Base-by-base conservation (phyloP, 2,329 filamentous ascomycete genomes). In the Ascochyta viciae-villosae region DNA sequence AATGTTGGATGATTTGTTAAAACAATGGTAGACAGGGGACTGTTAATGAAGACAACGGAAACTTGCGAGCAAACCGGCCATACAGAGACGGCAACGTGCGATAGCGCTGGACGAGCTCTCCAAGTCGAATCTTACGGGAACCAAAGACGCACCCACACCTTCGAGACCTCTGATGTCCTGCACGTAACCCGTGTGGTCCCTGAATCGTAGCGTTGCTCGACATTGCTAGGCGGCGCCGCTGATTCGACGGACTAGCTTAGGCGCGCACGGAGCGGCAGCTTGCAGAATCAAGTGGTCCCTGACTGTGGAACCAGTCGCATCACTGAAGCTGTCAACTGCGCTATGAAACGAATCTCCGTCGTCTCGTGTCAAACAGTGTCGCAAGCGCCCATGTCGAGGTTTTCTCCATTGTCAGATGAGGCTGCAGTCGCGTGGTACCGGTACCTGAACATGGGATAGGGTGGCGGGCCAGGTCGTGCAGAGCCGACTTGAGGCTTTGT, bases 121-220 rank as follows among this genome's bases (percentile, higher is more conserved):
- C 67, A 62, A 69, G 57, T 40, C 38, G 29, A 51, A 54, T 46
- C 31, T 22, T 34, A 38, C 26, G 43, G 43, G 42, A 33, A 42
- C 64, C 64, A 67, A 63, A 67, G 63, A 62, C 57, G 61, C 57
- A 43, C 50, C 55, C 48, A 38, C 42, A 51, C 37, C 19, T 51
- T 56, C 33, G 53, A 48, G 47, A 48, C 53, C 47, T 33, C 39
- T 44, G 42, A 42, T 38, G 38, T 56, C 55, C 65, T 67, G 66
- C 66, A 68, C 58, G 62, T 66, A 61, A 71, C 66, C 66, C 65
- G 70, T 64, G 61, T 56, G 65, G 47, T 69, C 67, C 68, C 67
- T 72, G 71, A 70, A 61, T 59, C 39, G 66, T 67, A 72, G 72
- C 69, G 66, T 55, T 55, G 44, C 58, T 57, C 57, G 61, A 58